Evolutionary conservation across 768 basidiomycete species (phyloP), one percentile per base, ranked within the genome.

Genomic region (Trametes punicea): DNA sequence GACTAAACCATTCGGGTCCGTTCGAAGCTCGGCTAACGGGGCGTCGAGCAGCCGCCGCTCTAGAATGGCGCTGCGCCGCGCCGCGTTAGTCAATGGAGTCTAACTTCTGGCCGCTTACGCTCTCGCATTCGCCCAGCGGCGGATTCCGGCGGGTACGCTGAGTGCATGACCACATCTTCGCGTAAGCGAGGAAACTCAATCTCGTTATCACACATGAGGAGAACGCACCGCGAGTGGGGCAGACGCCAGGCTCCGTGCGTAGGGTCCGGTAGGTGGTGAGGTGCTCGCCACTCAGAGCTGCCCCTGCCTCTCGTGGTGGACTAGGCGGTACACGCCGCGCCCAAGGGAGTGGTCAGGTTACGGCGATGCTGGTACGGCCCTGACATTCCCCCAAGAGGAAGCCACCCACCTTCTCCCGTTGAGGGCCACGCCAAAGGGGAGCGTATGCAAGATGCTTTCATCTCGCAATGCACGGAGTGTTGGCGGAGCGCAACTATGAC

Each of bases 171-270:
- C 26, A 9, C n/a, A 29, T 40, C 44, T 30, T 20, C 44, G 33
- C 33, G 52, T 27, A 45, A 27, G 52, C 44, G 52, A 34, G 42
- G 25, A 45, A 47, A 55, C 38, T 47, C 54, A 55, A 55, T 47
- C 36, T 27, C 30, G 46, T 55, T 48, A 55, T 48, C 53, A 39
- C 40, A 41, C 54, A 47, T 55, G 54, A 34, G 54, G 54, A 47
- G 46, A n/a, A 55, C 54, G 46, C 54, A 55, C 54, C 54, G 29
- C 31, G 29, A 4, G n/a, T 16, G 18, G n/a, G 27, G 45, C 18
- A 13, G 20, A 9, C 38, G n/a, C 38, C 21, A 44, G 21, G 51
- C 51, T 52, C 23, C 33, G 41, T 33, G 29, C 30, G 26, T 16
- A 40, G 40, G 48, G 40, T 15, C 18, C 39, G 33, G 51, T 18